Conservation (phyloP, 345 rosid species). For the Acer negundo region DNA sequence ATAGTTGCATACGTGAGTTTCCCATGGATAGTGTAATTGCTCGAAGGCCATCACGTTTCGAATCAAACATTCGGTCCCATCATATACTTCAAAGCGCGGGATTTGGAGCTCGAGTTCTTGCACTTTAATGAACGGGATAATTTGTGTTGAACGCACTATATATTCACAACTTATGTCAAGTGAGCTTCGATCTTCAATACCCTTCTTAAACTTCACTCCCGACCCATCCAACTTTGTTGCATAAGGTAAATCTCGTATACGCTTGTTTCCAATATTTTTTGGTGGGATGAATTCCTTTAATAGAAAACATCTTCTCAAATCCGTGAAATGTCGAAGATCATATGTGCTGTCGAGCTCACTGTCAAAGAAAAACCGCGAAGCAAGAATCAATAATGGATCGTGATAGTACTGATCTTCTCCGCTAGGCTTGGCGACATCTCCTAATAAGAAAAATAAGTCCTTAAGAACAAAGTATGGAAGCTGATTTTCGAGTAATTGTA, state of each 20-base stretch:
- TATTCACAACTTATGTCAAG: not conserved
- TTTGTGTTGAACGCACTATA: not conserved
- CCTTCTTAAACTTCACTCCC: slow-evolving; percentile 11
- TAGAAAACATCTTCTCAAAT: not conserved
- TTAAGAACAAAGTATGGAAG: slow-evolving; percentile 20
- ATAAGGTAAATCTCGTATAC: not conserved
- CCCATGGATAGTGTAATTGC: not conserved
- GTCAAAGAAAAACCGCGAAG: not conserved
- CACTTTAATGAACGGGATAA: not conserved
- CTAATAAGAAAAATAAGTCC: not conserved
- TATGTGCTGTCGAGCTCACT: too few relatives aligned
- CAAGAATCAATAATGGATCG: not conserved
- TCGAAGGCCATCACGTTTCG: slow-evolving; percentile 3
- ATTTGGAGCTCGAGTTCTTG: not conserved
- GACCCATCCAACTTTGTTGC: slow-evolving; percentile 27
- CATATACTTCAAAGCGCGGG: not conserved
- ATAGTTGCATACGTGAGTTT: slow-evolving; percentile 6
- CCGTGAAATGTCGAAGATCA: not conserved
- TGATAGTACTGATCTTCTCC: not conserved
- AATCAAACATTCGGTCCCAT: not conserved
- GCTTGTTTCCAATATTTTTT: too few relatives aligned
- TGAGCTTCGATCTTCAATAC: not conserved
- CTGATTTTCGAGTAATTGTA: slow-evolving; percentile 18
- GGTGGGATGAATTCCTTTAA: not conserved
- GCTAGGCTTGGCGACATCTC: not conserved